These are phyloP conservation scores for Suhomyces wounanorum DNA, from an alignment of 1,139 yeast genomes.

Conservation along the genomic window DNA sequence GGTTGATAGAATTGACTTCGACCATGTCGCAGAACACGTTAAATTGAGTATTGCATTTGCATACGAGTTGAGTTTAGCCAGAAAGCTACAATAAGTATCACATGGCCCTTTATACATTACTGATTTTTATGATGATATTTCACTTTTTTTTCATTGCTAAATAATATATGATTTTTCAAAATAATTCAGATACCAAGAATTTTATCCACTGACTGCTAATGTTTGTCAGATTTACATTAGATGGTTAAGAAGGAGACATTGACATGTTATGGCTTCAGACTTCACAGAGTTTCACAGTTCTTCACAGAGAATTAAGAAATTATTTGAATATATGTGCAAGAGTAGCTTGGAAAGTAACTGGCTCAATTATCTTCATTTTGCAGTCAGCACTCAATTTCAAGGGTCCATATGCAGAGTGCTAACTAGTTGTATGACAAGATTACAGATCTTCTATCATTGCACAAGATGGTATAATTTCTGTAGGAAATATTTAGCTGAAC, in stretches of 20 bases:
- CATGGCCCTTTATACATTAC: too few relatives aligned
- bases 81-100: slow-evolving; percentile 6
- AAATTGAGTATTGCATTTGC: slow-evolving; percentile 72
- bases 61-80: slow-evolving; percentile 55
- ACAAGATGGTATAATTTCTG: too few relatives aligned
- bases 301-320: slow-evolving; percentile 42
- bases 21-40: slow-evolving; percentile 55
- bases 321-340: slow-evolving; percentile 45
- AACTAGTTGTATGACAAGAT: slow-evolving; percentile 65
- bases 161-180: not conserved
- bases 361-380: slow-evolving; percentile 67
- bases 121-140: too few relatives aligned
- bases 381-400: slow-evolving; percentile 80
- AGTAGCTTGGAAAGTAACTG: slow-evolving; percentile 51
- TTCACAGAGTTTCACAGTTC: too few relatives aligned
- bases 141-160: not conserved
- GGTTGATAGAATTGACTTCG: slow-evolving; percentile 67
- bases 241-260: too few relatives aligned
- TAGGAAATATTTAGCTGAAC: too few relatives aligned
- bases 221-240: too few relatives aligned
- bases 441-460: too few relatives aligned
- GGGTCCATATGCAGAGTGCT: slow-evolving; percentile 70
- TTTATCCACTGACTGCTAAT: too few relatives aligned
- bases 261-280: too few relatives aligned
- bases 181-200: too few relatives aligned